These are phyloP conservation scores for Dalbergia oliveri DNA, from an alignment of 306 rosid genomes.

Conservation along the genomic window DNA sequence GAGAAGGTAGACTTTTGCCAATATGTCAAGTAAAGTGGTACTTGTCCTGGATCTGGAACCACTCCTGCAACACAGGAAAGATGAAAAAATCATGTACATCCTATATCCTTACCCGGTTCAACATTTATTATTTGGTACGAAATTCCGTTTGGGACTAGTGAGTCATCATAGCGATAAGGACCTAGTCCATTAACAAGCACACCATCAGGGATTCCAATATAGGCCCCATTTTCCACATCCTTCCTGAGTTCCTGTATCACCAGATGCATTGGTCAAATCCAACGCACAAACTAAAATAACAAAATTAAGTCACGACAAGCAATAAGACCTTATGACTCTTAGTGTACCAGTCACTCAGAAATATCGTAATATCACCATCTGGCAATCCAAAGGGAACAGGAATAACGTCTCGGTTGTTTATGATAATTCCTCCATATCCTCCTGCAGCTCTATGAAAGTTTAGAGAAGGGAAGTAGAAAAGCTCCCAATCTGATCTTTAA, in stretches of 20 bases:
- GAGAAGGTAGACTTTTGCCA: not conserved
- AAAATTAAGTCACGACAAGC: not conserved
- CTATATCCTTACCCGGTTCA: slow-evolving; percentile 72
- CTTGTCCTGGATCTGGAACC: not conserved
- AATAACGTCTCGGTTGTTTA: slow-evolving; percentile 81
- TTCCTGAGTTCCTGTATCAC: slow-evolving; percentile 72
- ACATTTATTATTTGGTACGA: slow-evolving; percentile 75
- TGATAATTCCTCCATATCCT: slow-evolving; percentile 86
- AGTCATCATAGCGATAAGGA: slow-evolving; percentile 75
- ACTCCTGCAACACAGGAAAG: slow-evolving; percentile 7
- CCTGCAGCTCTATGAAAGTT: slow-evolving; percentile 92
- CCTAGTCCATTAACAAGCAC: slow-evolving; percentile 86
- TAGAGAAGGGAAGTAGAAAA: slow-evolving; percentile 92
- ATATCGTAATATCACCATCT: slow-evolving; percentile 89
- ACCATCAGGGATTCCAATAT: slow-evolving; percentile 83
- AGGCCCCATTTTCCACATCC: slow-evolving; percentile 70
- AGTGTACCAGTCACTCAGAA: slow-evolving; percentile 88
- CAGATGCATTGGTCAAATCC: slow-evolving; percentile 46
- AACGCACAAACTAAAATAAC: slow-evolving; percentile 25
- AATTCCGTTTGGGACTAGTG: slow-evolving; percentile 69
- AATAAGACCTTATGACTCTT: slow-evolving; percentile 76
- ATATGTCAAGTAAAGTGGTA: slow-evolving; percentile 25
- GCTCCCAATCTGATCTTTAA: slow-evolving; percentile 98
- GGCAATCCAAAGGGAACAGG: slow-evolving; percentile 83
- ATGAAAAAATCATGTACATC: not conserved